Percentiles rank a stretch among this genome's conserved stretches.
Evolutionary conservation across 306 rosid genomes (phyloP).

Genomic region (Dryas alaskensis): DNA sequence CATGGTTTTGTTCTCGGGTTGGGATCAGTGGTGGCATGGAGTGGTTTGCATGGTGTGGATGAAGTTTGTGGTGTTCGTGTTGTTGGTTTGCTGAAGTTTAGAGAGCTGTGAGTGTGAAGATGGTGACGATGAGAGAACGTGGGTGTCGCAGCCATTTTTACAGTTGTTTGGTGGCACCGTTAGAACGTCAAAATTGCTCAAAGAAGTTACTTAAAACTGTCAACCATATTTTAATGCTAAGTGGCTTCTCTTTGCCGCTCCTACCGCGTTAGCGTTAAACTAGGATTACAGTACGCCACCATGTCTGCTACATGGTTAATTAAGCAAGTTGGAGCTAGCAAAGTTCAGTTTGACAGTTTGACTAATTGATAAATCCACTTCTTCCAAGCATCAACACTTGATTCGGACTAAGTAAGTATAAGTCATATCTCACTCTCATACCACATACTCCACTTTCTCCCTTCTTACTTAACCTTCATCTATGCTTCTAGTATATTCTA

Average conservation of each 20-base stretch:
- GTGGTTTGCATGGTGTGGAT: constrained; percentile 45
- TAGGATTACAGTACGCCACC: constrained; percentile 9
- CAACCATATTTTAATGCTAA: constrained; percentile 10
- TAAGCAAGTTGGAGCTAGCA: background rate
- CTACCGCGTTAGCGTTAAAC: constrained; percentile 5
- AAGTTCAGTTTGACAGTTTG: constrained; percentile 13
- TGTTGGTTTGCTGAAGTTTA: constrained; percentile 32
- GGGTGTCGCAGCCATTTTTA: constrained; percentile 63
- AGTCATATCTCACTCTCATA: too few relatives aligned
- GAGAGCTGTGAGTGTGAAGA: constrained; percentile 33
- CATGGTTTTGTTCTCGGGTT: constrained; percentile 44
- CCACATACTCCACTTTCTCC: background rate
- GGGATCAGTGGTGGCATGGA: constrained; percentile 26
- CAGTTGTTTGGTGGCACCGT: constrained; percentile 38
- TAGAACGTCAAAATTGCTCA: constrained; percentile 29
- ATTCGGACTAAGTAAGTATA: too few relatives aligned
- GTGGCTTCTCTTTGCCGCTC: background rate
- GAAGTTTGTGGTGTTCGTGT: constrained; percentile 17
- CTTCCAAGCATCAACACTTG: background rate
- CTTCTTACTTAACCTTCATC: background rate
- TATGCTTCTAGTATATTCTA: background rate
- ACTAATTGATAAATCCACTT: background rate
- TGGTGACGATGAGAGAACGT: constrained; percentile 63
- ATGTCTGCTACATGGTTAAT: background rate
- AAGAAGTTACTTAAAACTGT: constrained; percentile 26